Evolutionary conservation across 805 yeast genomes (phyloP).

Genomic region (Kodamaea nitidulidarum): DNA sequence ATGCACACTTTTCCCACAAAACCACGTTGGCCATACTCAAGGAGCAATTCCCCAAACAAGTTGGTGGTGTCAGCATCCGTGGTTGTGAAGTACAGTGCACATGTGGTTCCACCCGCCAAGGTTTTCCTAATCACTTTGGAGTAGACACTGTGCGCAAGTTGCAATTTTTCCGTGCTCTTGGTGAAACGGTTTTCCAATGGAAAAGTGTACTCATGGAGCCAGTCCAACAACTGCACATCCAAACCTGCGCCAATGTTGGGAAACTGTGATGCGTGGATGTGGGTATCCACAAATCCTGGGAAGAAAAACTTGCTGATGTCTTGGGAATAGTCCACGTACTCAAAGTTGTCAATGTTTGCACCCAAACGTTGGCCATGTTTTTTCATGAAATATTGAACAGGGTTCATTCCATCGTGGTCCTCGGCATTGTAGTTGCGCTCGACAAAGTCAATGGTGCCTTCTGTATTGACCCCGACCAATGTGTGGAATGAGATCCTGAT

Average conservation of each 20-base stretch:
- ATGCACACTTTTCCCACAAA: conserved; percentile 91
- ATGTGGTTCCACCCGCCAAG: conserved; percentile 78
- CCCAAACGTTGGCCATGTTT: not conserved
- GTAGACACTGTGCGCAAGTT: conserved; percentile 61
- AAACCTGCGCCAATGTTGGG: conserved; percentile 64
- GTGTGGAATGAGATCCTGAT: conserved; percentile 55
- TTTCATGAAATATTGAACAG: conserved; percentile 17
- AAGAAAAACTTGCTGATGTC: conserved; percentile 56
- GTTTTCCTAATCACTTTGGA: conserved; percentile 65
- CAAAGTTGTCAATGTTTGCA: not conserved
- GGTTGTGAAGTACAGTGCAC: conserved; percentile 89
- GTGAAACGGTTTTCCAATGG: conserved; percentile 73
- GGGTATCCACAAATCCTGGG: conserved; percentile 45
- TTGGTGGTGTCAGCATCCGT: conserved; percentile 75
- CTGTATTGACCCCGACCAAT: conserved; percentile 57
- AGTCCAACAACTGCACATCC: conserved; percentile 76
- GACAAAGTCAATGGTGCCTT: conserved; percentile 51
- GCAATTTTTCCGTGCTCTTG: conserved; percentile 32
- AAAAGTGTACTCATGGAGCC: conserved; percentile 86
- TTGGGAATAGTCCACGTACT: conserved; percentile 26
- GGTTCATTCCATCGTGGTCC: conserved; percentile 9
- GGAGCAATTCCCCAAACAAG: conserved; percentile 67
- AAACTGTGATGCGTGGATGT: conserved; percentile 44
- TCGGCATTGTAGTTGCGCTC: conserved; percentile 13
- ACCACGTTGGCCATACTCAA: conserved; percentile 75